phyloP scores from a whole-genome alignment of 2,329 filamentous ascomycete genomes.

The Exophiala sideris region DNA sequence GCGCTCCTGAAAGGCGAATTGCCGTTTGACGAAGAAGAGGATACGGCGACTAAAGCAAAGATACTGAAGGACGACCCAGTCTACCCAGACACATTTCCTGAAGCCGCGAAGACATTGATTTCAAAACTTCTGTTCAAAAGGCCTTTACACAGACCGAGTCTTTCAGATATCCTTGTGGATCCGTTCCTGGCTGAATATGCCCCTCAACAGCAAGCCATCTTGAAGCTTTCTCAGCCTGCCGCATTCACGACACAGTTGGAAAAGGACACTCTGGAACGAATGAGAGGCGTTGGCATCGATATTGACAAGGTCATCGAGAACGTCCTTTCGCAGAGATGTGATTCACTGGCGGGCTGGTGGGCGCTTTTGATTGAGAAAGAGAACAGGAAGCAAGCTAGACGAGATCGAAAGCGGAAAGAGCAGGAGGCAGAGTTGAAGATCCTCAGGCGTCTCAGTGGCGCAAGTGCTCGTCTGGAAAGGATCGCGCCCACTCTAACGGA shows the following conservation, averaged over 20 bases:
- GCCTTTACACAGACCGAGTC: constrained; percentile 73
- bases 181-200: constrained; percentile 86
- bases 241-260: constrained; percentile 84
- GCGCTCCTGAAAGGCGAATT: constrained; percentile 76
- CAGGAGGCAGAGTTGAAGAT: constrained; percentile 77
- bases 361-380: constrained; percentile 91
- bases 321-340: constrained; percentile 83
- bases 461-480: constrained; percentile 80
- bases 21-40: constrained; percentile 90
- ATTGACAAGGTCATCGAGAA: constrained; percentile 94
- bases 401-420: constrained; percentile 80
- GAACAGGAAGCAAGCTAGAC: constrained; percentile 74
- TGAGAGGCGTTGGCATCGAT: constrained; percentile 90
- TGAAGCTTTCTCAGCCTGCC: constrained; percentile 74
- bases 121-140: constrained; percentile 83
- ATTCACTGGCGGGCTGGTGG: constrained; percentile 94
- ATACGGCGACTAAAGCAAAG: constrained; percentile 76
- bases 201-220: constrained; percentile 80
- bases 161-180: constrained; percentile 82
- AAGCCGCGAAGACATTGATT: constrained; percentile 73
- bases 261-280: constrained; percentile 85
- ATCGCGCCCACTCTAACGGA: constrained; percentile 73
- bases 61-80: constrained; percentile 83
- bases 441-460: constrained; percentile 77
- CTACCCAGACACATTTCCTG: constrained; percentile 75